Conservation (phyloP, 2,329 filamentous ascomycete genomes). For the Fusarium begoniae region DNA sequence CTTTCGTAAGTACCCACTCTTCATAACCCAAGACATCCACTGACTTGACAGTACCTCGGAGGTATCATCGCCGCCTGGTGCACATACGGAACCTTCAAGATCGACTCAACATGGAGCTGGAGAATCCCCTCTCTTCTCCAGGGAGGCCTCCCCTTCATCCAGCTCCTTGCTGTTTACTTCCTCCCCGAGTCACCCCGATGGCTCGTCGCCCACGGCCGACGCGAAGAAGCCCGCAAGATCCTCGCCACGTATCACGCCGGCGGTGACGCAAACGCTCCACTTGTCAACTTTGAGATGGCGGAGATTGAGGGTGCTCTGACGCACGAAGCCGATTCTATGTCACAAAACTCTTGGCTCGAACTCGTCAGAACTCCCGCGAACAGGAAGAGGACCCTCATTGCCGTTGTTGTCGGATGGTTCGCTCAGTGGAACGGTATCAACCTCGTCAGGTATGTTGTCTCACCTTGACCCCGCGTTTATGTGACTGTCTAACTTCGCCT, state of each 20-base stretch:
- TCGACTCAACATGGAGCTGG: conserved; percentile 40
- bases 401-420: conserved; percentile 31
- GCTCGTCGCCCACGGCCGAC: conserved; percentile 46
- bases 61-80: conserved; percentile 44
- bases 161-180: conserved; percentile 39
- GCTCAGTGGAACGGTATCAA: conserved; percentile 39
- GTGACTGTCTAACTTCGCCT: neutral
- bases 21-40: neutral
- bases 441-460: conserved; percentile 14
- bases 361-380: conserved; percentile 50
- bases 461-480: rapidly evolving
- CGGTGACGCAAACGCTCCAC: conserved; percentile 50
- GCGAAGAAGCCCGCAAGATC: conserved; percentile 49
- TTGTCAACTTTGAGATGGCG: conserved; percentile 53
- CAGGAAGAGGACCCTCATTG: conserved; percentile 38
- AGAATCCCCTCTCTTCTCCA: conserved; percentile 43
- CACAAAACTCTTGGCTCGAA: conserved; percentile 49
- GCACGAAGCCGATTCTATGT: conserved; percentile 45
- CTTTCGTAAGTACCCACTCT: conserved; percentile 33
- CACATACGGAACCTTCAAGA: conserved; percentile 42
- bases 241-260: conserved; percentile 54
- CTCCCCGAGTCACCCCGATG: conserved; percentile 44
- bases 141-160: conserved; percentile 32
- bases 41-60: conserved; percentile 38
- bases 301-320: conserved; percentile 52